Percentiles rank a stretch among this genome's conserved stretches.
Evolutionary conservation across 1,284 basidiomycete species (phyloP).

Genomic region (Ceratobasidium theobromae): DNA sequence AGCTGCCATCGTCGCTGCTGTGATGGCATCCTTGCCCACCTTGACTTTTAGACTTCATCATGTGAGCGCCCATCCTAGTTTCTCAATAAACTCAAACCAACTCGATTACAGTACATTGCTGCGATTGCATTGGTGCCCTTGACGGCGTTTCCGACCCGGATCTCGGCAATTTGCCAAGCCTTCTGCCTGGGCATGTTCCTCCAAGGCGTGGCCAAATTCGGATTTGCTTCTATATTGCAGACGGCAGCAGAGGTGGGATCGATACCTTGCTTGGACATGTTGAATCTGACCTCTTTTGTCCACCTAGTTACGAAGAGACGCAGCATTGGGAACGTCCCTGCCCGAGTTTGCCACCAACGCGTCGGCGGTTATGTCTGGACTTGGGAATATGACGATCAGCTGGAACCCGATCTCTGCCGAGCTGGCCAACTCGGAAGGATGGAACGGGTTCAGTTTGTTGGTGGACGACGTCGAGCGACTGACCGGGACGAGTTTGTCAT

Average conservation of each 20-base stretch:
- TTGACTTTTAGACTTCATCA: constrained; percentile 69
- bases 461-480: constrained; percentile 85
- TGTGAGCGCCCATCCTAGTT: constrained; percentile 5
- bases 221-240: constrained; percentile 78
- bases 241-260: constrained; percentile 65
- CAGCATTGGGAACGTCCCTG: constrained; percentile 63
- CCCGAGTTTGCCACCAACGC: constrained; percentile 75
- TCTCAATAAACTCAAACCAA: neutral
- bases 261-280: no score
- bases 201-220: constrained; percentile 75
- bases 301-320: constrained; percentile 69
- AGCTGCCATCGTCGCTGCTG: constrained; percentile 65
- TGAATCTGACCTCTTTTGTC: no score
- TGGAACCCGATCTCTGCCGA: constrained; percentile 62
- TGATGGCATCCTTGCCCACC: constrained; percentile 71
- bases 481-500: constrained; percentile 63
- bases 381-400: constrained; percentile 58
- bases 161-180: constrained; percentile 76
- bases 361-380: constrained; percentile 60
- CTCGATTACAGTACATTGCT: constrained; percentile 56
- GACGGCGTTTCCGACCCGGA: constrained; percentile 77
- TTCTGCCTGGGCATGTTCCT: constrained; percentile 81
- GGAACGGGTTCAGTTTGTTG: constrained; percentile 76
- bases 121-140: constrained; percentile 74
- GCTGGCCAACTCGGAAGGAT: constrained; percentile 48